phyloP scores from a whole-genome alignment of 2,329 filamentous ascomycete genomes.

The Setomelanomma holmii region DNA sequence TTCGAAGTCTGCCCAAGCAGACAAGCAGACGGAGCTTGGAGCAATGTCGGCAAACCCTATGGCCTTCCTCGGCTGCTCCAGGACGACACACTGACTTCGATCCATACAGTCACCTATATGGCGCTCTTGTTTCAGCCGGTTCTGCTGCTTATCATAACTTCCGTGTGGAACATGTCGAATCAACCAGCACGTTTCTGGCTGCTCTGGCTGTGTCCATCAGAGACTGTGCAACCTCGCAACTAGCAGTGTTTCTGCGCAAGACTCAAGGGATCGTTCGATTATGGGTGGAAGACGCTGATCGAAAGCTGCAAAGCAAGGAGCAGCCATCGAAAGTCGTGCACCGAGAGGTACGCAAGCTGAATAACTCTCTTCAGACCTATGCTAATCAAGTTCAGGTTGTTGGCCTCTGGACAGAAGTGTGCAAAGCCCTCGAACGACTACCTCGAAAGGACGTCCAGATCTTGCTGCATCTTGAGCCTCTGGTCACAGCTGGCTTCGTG shows the following conservation, averaged over 20 bases:
- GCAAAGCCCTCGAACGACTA: constrained; percentile 63
- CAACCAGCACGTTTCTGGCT: constrained; percentile 59
- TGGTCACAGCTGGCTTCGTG: constrained; percentile 62
- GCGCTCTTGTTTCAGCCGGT: constrained; percentile 63
- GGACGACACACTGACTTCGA: constrained; percentile 54
- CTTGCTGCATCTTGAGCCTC: constrained; percentile 60
- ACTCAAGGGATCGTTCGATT: constrained; percentile 67
- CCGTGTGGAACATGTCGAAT: constrained; percentile 47
- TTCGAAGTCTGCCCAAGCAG: constrained; percentile 47
- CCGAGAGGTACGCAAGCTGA: constrained; percentile 31
- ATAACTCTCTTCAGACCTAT: neutral
- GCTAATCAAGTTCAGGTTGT: constrained; percentile 39
- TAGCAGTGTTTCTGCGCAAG: constrained; percentile 63
- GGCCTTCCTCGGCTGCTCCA: constrained; percentile 60
- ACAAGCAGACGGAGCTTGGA: constrained; percentile 62
- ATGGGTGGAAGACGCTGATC: constrained; percentile 68
- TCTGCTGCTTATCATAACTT: constrained; percentile 61
- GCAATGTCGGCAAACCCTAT: constrained; percentile 69
- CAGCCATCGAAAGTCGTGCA: constrained; percentile 29
- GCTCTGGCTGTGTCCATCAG: constrained; percentile 56
- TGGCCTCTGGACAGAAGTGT: constrained; percentile 53
- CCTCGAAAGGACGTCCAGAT: constrained; percentile 63
- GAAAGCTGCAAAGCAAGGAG: constrained; percentile 37
- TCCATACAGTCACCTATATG: constrained; percentile 72
- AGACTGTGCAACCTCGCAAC: constrained; percentile 54